Evolutionary conservation across 2,329 filamentous ascomycete species (phyloP).

Genomic region (Aspergillus aculeatus): DNA sequence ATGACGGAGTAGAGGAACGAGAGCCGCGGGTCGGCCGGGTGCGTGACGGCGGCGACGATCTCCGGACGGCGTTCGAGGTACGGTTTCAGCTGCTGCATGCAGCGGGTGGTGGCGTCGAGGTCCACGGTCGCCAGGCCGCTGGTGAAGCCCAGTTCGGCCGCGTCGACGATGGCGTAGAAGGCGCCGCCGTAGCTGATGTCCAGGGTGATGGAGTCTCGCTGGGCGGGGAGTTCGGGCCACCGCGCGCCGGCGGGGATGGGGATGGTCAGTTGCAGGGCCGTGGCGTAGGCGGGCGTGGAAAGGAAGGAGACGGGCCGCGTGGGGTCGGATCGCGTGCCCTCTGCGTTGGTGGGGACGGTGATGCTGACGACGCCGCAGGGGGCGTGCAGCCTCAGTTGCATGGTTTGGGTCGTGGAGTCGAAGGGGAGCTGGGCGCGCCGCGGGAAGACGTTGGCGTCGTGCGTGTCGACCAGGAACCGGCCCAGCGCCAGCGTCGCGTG

Average conservation of each 20-base stretch:
- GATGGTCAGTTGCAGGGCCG: conserved; percentile 33
- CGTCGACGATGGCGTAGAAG: conserved; percentile 44
- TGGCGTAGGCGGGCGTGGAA: conserved; percentile 45
- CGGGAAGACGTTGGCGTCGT: conserved; percentile 43
- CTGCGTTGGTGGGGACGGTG: conserved; percentile 39
- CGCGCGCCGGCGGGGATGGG: conserved; percentile 27
- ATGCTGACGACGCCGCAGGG: conserved; percentile 47
- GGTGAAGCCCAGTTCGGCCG: conserved; percentile 41
- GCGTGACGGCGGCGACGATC: conserved; percentile 22
- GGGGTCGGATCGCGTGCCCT: conserved; percentile 36
- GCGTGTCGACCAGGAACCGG: conserved; percentile 44
- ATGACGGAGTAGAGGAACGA: conserved; percentile 46
- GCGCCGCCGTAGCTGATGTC: conserved; percentile 48
- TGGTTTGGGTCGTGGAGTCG: conserved; percentile 25
- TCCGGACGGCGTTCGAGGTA: conserved; percentile 19
- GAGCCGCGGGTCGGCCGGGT: conserved; percentile 35
- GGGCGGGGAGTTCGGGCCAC: conserved; percentile 41
- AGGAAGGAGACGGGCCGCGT: conserved; percentile 42
- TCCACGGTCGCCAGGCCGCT: conserved; percentile 29
- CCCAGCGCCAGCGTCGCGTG: conserved; percentile 54
- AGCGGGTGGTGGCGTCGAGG: conserved; percentile 32
- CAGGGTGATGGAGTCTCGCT: conserved; percentile 25
- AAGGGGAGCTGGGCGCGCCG: conserved; percentile 31
- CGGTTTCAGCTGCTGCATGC: conserved; percentile 16
- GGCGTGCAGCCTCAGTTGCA: conserved; percentile 42